A percentile compares a stretch with the other conserved stretches of the same genome.
These are phyloP conservation scores for Scleroderma bovista DNA, from an alignment of 768 basidiomycete genomes.

Conservation along the genomic window DNA sequence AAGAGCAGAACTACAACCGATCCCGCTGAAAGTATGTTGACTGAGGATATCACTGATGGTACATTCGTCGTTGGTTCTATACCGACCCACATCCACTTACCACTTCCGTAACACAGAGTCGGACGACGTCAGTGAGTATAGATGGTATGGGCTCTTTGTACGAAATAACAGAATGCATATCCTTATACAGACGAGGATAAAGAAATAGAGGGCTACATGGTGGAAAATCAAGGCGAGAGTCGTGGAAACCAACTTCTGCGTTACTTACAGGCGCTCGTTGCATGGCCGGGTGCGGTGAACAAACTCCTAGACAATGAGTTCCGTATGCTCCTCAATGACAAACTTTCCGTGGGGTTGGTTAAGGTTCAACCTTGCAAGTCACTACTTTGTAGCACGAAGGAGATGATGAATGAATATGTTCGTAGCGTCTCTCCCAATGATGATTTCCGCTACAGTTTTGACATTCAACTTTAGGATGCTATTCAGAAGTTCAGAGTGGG, in stretches of 20 bases:
- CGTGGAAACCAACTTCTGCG: background rate
- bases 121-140: background rate
- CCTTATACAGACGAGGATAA: no score
- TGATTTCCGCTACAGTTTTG: no score
- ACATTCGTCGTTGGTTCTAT: no score
- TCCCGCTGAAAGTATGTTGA: no score
- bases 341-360: background rate
- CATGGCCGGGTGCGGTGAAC: background rate
- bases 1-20: no score
- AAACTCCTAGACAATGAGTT: background rate
- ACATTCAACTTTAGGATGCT: no score
- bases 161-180: background rate
- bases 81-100: background rate
- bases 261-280: background rate
- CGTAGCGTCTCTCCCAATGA: background rate
- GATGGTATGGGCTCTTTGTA: no score
- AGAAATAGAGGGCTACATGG: no score
- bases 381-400: background rate
- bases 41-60: no score
- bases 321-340: background rate
- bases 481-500: background rate
- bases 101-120: background rate
- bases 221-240: no score
- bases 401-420: background rate
- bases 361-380: background rate